Conservation (phyloP, 129 eudicot species). For the Helichrysum umbraculigerum region DNA sequence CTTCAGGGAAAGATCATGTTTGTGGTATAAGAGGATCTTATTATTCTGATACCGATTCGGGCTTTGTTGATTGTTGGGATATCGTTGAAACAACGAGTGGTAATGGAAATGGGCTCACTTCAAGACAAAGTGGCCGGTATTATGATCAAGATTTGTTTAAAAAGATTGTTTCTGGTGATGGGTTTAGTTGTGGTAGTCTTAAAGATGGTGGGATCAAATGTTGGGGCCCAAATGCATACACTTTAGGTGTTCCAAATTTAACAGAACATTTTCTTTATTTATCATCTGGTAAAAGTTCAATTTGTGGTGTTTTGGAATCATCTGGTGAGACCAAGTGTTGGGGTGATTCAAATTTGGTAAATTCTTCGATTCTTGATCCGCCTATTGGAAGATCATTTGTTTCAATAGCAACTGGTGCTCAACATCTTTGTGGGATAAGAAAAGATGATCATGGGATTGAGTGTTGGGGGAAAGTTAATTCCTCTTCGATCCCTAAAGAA, state of each 20-base stretch:
- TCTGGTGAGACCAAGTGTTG: constrained; percentile 83
- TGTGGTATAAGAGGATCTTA: constrained; percentile 86
- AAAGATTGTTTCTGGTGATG: constrained; percentile 82
- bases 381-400: constrained; percentile 56
- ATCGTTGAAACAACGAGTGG: constrained; percentile 33
- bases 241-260: constrained; percentile 32
- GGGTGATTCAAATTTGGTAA: constrained; percentile 43
- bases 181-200: constrained; percentile 70
- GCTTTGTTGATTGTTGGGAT: constrained; percentile 91
- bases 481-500: constrained; percentile 69
- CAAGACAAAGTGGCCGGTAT: constrained; percentile 62
- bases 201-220: constrained; percentile 65
- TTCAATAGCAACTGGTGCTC: constrained; percentile 63
- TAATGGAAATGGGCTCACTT: constrained; percentile 25
- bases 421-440: constrained; percentile 84
- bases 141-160: constrained; percentile 51
- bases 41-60: constrained; percentile 54
- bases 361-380: constrained; percentile 29
- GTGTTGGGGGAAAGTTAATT: constrained; percentile 85
- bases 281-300: constrained; percentile 49
- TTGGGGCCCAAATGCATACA: constrained; percentile 88
- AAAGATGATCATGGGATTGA: constrained; percentile 73
- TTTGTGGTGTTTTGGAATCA: constrained; percentile 63
- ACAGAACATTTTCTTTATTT: constrained; percentile 47
- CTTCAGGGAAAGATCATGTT: constrained; percentile 83